These are phyloP conservation scores for Dendrothele bispora DNA, from an alignment of 768 basidiomycete species.

Conservation along the genomic window DNA sequence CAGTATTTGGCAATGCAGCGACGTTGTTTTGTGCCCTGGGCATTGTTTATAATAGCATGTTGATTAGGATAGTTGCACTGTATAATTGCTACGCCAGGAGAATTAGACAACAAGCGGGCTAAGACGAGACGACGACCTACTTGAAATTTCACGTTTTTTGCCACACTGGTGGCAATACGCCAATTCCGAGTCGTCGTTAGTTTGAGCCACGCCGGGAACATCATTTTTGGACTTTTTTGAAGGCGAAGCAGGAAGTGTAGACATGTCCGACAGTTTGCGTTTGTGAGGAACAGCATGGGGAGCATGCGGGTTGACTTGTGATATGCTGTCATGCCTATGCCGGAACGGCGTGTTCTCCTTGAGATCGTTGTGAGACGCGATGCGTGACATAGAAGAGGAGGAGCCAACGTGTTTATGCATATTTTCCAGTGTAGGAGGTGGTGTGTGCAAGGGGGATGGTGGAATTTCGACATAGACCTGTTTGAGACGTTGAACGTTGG, in stretches of 20 bases:
- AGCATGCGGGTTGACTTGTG: not conserved
- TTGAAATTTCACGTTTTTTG: conserved; percentile 52
- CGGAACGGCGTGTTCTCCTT: conserved; percentile 12
- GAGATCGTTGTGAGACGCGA: not conserved
- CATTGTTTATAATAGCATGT: conserved; percentile 15
- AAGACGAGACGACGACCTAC: conserved; percentile 32
- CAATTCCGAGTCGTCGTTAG: conserved; percentile 36
- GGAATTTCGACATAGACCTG: conserved; percentile 65
- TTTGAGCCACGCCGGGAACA: conserved; percentile 22
- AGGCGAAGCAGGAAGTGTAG: conserved; percentile 18
- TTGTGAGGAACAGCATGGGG: not conserved
- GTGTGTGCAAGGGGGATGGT: conserved; percentile 39
- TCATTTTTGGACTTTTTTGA: conserved; percentile 43
- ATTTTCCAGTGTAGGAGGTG: no score
- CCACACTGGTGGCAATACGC: conserved; percentile 75
- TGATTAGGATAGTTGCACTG: conserved; percentile 35
- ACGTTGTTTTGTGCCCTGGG: conserved; percentile 27
- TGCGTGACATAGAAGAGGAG: not conserved
- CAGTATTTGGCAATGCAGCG: conserved; percentile 64
- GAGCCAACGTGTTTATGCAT: conserved; percentile 3
- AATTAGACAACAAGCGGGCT: not conserved
- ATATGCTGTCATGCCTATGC: not conserved
- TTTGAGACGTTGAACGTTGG: conserved; percentile 32
- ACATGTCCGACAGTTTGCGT: not conserved
- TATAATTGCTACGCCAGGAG: conserved; percentile 26